Base-by-base conservation (phyloP, 2,329 filamentous ascomycete species). In the Xylariaceae sp. region DNA sequence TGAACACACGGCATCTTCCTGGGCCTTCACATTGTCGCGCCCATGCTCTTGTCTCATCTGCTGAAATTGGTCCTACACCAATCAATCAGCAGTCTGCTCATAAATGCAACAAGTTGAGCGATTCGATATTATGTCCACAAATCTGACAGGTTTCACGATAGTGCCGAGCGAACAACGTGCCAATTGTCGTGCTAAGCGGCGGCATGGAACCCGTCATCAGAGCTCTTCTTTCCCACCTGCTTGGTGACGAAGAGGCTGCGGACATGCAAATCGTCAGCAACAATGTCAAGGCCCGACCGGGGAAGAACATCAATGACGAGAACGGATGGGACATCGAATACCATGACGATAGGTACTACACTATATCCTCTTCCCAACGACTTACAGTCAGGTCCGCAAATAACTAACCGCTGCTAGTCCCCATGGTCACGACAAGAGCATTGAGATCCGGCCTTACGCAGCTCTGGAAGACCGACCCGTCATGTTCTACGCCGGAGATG, bases 391-490 rank as follows among this genome's bases (percentile, higher is more conserved):
- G 44, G 51, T 3, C 48, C 4, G 11, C 17, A 23, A 23, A 50
- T 69, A 57, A 68, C 39, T 42, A 13, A 42, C 8, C 18, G 18
- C 10, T 45, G 57, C 60, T 63, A 90, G 88, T 71, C 82, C 87
- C 60, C 95, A 95, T 69, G 94, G 94, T n/a, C 94, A 99, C 73
- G 93, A 99, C 81, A 99, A 99, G 83, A 92, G 88, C 30, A 80
- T 93, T 56, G 90, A 94, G 72, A 91, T 99, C 69, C 86, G 90
- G 65, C 91, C 91, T 55, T 97, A 97, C 76, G 87, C 88, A 2
- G 80, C 85, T 30, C 80, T 96, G 49, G 86, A 90, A 0, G 79
- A 88, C 69, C 82, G 92, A 48, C 94, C 94, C 1, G 87, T 85
- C 45, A 84, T 97, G 77, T 91, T 97, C 74, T 99, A 99, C 70